phyloP scores from a whole-genome alignment of 305 asterid species.

The Striga hermonthica region DNA sequence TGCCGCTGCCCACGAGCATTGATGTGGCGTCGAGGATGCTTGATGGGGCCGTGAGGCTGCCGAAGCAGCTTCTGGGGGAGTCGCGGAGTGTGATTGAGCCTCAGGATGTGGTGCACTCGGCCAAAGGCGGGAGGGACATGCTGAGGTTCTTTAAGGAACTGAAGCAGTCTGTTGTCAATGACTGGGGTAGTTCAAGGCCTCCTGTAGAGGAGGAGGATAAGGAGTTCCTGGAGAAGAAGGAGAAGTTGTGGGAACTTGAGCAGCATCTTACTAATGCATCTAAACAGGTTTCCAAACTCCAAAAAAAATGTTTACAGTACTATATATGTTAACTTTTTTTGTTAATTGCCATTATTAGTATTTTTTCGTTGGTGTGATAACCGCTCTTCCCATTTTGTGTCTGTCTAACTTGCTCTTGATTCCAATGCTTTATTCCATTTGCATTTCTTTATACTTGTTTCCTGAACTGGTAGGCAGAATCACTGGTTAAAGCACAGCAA shows the following conservation, averaged over 20 bases:
- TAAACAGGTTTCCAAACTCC: constrained; percentile 54
- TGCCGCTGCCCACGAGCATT: constrained; percentile 68
- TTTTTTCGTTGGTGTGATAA: background rate
- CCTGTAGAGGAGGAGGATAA: constrained; percentile 82
- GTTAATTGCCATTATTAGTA: background rate
- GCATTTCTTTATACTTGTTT: constrained; percentile 21
- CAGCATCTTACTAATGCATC: constrained; percentile 78
- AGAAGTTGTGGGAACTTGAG: constrained; percentile 67
- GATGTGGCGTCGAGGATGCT: constrained; percentile 86
- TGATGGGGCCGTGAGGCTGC: constrained; percentile 89
- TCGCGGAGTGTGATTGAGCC: constrained; percentile 64
- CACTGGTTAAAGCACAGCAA: constrained; percentile 82
- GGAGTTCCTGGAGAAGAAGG: constrained; percentile 78
- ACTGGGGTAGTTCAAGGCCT: constrained; percentile 75
- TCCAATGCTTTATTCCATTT: background rate
- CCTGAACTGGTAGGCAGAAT: constrained; percentile 66
- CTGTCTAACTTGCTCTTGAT: background rate
- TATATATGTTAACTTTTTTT: background rate
- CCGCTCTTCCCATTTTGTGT: constrained; percentile 4
- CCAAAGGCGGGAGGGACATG: constrained; percentile 90
- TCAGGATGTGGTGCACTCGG: constrained; percentile 88
- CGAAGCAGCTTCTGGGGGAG: constrained; percentile 84
- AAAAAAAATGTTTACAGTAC: constrained; percentile 8
- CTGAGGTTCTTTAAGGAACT: constrained; percentile 87
- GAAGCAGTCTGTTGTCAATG: constrained; percentile 89